Conservation (phyloP, 495 filamentous ascomycete species). For the Trypethelium eluteriae region DNA sequence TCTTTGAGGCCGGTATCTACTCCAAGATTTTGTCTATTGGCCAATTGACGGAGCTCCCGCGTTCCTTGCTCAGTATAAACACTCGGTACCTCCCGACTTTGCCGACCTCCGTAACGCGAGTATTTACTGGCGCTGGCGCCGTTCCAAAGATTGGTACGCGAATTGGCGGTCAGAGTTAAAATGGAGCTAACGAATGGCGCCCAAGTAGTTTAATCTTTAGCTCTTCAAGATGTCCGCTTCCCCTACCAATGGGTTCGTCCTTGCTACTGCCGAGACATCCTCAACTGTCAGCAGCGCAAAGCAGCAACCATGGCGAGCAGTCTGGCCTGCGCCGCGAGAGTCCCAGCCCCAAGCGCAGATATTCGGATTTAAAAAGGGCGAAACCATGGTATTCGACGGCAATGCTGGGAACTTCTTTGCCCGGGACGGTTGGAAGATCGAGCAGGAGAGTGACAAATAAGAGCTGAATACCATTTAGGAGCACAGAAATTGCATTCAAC, state of each 20-base stretch:
- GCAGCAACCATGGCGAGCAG: constrained; percentile 17
- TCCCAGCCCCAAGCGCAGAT: constrained; percentile 7
- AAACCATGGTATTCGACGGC: constrained; percentile 11
- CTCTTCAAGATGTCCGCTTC: neutral
- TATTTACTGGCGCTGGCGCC: too few species aligned
- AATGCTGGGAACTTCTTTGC: constrained; percentile 16
- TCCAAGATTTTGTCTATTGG: too few species aligned
- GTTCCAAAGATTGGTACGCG: too few species aligned
- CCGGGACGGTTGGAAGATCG: constrained; percentile 8
- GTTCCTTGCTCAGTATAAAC: too few species aligned
- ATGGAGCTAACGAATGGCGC: too few species aligned
- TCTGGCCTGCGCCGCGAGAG: constrained; percentile 16
- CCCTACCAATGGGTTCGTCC: neutral
- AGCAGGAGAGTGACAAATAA: constrained; percentile 12
- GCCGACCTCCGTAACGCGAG: too few species aligned
- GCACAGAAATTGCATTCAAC: neutral
- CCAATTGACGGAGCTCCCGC: too few species aligned
- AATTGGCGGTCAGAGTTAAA: too few species aligned
- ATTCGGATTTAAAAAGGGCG: constrained; percentile 16
- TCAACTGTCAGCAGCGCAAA: neutral
- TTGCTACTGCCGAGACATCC: neutral
- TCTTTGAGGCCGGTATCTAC: too few species aligned
- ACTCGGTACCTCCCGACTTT: too few species aligned
- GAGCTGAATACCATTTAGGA: neutral
- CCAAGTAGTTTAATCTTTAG: neutral